Evolutionary conservation across 495 filamentous ascomycete species (phyloP).

Genomic region (Neurospora sp.): DNA sequence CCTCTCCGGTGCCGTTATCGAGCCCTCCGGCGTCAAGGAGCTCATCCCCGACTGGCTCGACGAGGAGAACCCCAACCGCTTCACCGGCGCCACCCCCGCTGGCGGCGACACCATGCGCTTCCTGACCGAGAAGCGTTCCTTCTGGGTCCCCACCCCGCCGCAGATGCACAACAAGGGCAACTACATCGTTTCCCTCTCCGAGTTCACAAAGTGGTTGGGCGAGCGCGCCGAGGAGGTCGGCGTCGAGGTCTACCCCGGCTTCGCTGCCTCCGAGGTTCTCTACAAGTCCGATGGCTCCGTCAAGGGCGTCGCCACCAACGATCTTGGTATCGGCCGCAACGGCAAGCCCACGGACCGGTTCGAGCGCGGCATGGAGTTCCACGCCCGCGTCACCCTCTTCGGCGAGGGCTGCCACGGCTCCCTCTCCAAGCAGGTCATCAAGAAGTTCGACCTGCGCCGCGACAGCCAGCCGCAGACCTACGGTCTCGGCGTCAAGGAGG

Average conservation of each 20-base stretch:
- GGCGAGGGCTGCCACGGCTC: slow-evolving; percentile 95
- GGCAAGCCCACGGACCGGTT: slow-evolving; percentile 87
- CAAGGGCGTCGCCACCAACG: slow-evolving; percentile 91
- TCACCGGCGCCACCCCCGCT: slow-evolving; percentile 74
- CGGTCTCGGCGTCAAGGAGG: slow-evolving; percentile 87
- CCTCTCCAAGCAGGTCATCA: slow-evolving; percentile 88
- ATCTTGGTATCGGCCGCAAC: slow-evolving; percentile 70
- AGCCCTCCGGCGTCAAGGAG: slow-evolving; percentile 82
- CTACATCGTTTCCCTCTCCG: slow-evolving; percentile 91
- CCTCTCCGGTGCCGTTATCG: slow-evolving; percentile 88
- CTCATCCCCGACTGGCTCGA: slow-evolving; percentile 89
- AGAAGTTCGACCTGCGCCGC: slow-evolving; percentile 84
- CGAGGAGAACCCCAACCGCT: slow-evolving; percentile 75
- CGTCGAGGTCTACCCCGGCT: slow-evolving; percentile 97
- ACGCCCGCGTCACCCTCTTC: slow-evolving; percentile 87
- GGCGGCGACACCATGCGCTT: slow-evolving; percentile 85
- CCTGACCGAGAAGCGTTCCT: slow-evolving; percentile 68
- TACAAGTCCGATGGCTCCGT: slow-evolving; percentile 82
- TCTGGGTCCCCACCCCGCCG: slow-evolving; percentile 78
- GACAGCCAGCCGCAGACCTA: slow-evolving; percentile 93
- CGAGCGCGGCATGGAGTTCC: slow-evolving; percentile 97
- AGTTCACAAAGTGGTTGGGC: slow-evolving; percentile 88
- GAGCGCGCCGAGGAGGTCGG: slow-evolving; percentile 92
- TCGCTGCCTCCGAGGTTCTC: slow-evolving; percentile 86
- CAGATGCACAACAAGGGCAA: slow-evolving; percentile 99